Percentiles rank a stretch among this genome's conserved stretches.
phyloP scores from a whole-genome alignment of 306 rosid species.

The Inga leiocalycina region DNA sequence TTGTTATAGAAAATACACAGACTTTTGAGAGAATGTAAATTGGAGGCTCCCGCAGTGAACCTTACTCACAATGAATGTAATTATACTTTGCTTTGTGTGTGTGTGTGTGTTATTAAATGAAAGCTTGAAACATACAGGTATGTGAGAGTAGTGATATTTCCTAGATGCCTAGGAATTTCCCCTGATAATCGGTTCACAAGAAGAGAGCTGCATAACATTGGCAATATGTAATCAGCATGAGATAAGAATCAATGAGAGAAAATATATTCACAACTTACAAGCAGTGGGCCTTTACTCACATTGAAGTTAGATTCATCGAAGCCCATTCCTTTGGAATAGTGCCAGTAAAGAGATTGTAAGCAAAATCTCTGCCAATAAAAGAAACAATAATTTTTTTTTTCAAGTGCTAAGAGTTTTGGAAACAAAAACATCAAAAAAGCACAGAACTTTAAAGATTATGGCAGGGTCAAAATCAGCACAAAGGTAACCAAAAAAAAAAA shows the following conservation, averaged over 20 bases:
- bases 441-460: slow-evolving; percentile 3
- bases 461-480: slow-evolving; percentile 5
- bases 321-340: slow-evolving; percentile 75
- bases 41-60: not conserved
- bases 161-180: slow-evolving; percentile 63
- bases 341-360: slow-evolving; percentile 65
- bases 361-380: slow-evolving; percentile 52
- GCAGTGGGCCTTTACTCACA: slow-evolving; percentile 47
- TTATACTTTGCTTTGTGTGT: not conserved
- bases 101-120: not conserved
- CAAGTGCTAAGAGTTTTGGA: not conserved
- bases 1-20: not conserved
- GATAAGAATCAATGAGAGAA: slow-evolving; percentile 16
- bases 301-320: slow-evolving; percentile 47
- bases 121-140: slow-evolving; percentile 55
- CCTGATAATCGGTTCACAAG: slow-evolving; percentile 76
- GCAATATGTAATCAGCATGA: slow-evolving; percentile 29
- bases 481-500: slow-evolving; percentile 19
- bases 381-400: slow-evolving; percentile 20
- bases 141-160: slow-evolving; percentile 61
- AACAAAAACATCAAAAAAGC: not conserved
- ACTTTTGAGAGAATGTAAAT: slow-evolving; percentile 15
- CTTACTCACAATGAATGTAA: slow-evolving; percentile 11
- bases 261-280: slow-evolving; percentile 1
- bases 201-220: slow-evolving; percentile 57